phyloP scores from a whole-genome alignment of 768 basidiomycete genomes.

The Amanita subjunquillea region DNA sequence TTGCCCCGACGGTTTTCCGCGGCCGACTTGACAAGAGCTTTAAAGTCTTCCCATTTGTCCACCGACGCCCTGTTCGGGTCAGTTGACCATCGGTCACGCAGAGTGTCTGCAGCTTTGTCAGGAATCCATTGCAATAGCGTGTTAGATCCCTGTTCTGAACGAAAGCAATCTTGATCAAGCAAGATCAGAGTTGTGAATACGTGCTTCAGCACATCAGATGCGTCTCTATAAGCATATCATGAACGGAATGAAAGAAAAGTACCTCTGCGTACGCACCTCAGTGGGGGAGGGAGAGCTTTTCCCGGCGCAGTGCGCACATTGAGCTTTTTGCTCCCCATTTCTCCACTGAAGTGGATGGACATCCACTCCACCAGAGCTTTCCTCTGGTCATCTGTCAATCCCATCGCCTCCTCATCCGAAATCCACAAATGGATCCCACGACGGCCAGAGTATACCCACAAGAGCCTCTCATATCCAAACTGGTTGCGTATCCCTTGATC shows the following conservation, averaged over 20 bases:
- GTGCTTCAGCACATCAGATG: slow-evolving; percentile 37
- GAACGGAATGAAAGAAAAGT: not conserved
- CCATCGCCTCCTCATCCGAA: slow-evolving; percentile 80
- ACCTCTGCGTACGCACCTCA: slow-evolving; percentile 40
- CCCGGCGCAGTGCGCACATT: slow-evolving; percentile 46
- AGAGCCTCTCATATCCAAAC: slow-evolving; percentile 81
- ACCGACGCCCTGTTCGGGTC: slow-evolving; percentile 44
- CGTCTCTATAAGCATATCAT: slow-evolving; percentile 20
- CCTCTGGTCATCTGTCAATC: slow-evolving; percentile 85
- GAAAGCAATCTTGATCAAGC: slow-evolving; percentile 79
- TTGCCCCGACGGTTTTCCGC: slow-evolving; percentile 15
- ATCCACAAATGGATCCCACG: slow-evolving; percentile 99
- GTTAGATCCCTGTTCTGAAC: slow-evolving; percentile 59
- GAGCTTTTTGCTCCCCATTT: slow-evolving; percentile 74
- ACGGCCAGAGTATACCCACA: slow-evolving; percentile 98
- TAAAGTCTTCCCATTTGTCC: slow-evolving; percentile 69
- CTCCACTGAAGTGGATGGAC: slow-evolving; percentile 73
- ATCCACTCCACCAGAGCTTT: slow-evolving; percentile 81
- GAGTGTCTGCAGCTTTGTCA: slow-evolving; percentile 36
- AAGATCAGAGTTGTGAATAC: slow-evolving; percentile 64
- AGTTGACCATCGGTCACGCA: slow-evolving; percentile 51
- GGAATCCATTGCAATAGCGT: slow-evolving; percentile 68
- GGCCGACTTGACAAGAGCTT: slow-evolving; percentile 19
- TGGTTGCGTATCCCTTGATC: slow-evolving; percentile 74
- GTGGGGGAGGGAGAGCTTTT: slow-evolving; percentile 54